Percentiles rank a stretch among this genome's conserved stretches.
These are phyloP conservation scores for Pseudomassariella vexata DNA, from an alignment of 2,329 filamentous ascomycete species.

Conservation along the genomic window DNA sequence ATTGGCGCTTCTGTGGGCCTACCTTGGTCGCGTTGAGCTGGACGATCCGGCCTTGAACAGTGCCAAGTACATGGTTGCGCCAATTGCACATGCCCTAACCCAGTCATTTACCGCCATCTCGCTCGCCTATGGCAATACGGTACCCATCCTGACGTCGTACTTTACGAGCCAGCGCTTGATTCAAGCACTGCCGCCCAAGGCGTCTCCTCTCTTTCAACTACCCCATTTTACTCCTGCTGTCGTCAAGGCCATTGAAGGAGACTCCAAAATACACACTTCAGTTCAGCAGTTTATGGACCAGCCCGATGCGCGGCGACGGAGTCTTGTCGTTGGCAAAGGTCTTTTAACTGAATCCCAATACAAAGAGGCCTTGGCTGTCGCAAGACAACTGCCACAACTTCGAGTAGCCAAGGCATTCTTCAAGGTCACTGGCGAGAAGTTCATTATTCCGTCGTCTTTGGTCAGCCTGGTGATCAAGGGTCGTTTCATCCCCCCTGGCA, in stretches of 20 bases:
- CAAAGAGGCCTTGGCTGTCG: slow-evolving; percentile 66
- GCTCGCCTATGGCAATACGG: slow-evolving; percentile 79
- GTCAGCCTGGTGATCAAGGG: slow-evolving; percentile 95
- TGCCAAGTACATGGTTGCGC: slow-evolving; percentile 84
- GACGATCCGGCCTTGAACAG: slow-evolving; percentile 71
- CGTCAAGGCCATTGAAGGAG: slow-evolving; percentile 64
- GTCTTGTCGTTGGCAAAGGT: slow-evolving; percentile 62
- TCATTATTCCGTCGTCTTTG: slow-evolving; percentile 85
- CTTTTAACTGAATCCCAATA: slow-evolving; percentile 75
- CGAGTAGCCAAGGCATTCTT: slow-evolving; percentile 92
- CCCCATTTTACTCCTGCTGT: slow-evolving; percentile 73
- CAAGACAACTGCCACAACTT: slow-evolving; percentile 77
- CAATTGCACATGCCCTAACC: slow-evolving; percentile 78
- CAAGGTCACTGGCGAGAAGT: slow-evolving; percentile 93
- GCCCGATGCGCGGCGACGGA: slow-evolving; percentile 67
- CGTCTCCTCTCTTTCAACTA: slow-evolving; percentile 85
- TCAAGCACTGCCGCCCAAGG: slow-evolving; percentile 78
- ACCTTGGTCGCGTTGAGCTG: slow-evolving; percentile 82
- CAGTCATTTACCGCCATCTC: slow-evolving; percentile 83
- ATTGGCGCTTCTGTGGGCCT: slow-evolving; percentile 88
- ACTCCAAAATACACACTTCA: slow-evolving; percentile 67
- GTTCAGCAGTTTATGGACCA: slow-evolving; percentile 87
- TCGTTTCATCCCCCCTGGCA: slow-evolving; percentile 85
- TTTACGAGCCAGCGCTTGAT: slow-evolving; percentile 79
- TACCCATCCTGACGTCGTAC: slow-evolving; percentile 77